Conservation (phyloP, 2,329 filamentous ascomycete species). For the Cordyceps fumosorosea region DNA sequence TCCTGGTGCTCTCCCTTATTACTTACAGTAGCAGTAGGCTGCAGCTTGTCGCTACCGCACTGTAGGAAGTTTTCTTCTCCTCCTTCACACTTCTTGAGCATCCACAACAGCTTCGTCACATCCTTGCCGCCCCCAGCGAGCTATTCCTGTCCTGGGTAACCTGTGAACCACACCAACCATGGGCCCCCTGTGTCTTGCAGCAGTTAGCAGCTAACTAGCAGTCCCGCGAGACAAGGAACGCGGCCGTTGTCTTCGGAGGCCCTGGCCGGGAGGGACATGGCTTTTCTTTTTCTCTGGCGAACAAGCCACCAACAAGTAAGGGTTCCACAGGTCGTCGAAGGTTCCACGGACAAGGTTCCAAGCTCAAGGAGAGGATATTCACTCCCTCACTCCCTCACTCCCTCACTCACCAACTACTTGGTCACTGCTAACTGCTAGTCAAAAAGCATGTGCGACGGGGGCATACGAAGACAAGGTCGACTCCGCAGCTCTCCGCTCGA, state of each 20-base stretch:
- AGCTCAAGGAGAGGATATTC: background rate
- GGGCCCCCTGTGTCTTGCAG: slow-evolving; percentile 8
- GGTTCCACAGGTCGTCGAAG: background rate
- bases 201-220: background rate
- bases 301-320: background rate
- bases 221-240: background rate
- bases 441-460: slow-evolving; percentile 8
- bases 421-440: too few species aligned
- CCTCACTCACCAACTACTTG: too few species aligned
- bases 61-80: background rate
- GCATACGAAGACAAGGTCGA: slow-evolving; percentile 4
- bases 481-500: background rate
- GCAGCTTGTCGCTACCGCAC: background rate
- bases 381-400: too few species aligned
- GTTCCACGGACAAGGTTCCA: background rate
- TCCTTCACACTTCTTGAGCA: background rate
- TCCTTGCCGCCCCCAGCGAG: background rate
- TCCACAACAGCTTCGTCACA: background rate
- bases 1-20: background rate
- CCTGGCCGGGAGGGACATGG: background rate
- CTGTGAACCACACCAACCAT: too few species aligned
- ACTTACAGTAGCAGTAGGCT: too few species aligned
- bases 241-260: background rate
- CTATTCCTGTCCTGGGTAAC: slow-evolving; percentile 6
- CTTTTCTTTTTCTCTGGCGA: background rate